Conservation (phyloP, 2,329 filamentous ascomycete genomes). For the Cadophora luteo-olivacea region DNA sequence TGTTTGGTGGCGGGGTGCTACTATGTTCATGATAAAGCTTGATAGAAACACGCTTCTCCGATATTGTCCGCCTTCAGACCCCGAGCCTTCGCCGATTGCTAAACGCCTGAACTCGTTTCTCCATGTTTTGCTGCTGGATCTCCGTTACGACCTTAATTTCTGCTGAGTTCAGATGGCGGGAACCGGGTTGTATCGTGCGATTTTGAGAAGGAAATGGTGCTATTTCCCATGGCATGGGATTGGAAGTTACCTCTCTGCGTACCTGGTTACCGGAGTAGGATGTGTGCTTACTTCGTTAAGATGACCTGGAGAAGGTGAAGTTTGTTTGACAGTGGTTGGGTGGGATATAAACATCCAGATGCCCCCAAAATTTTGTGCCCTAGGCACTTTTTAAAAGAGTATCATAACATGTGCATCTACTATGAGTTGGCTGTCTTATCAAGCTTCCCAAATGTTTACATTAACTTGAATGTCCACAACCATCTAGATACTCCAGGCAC, state of each 20-base stretch:
- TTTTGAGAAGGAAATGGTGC: conserved; percentile 6
- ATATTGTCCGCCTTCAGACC: conserved; percentile 15
- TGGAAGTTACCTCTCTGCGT: background rate
- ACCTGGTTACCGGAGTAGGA: background rate
- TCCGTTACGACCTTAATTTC: conserved; percentile 2
- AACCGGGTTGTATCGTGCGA: conserved; percentile 14
- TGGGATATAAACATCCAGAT: conserved; percentile 5
- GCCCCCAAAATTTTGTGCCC: background rate
- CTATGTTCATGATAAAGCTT: background rate
- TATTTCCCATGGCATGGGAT: conserved; percentile 8
- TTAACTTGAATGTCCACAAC: too few relatives aligned
- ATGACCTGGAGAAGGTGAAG: background rate
- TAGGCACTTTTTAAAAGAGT: background rate
- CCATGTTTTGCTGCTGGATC: too few relatives aligned
- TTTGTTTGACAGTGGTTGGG: background rate
- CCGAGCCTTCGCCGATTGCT: conserved; percentile 28
- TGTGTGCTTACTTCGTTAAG: background rate
- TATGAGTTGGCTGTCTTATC: background rate
- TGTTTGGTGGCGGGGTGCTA: background rate
- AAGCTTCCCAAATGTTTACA: background rate
- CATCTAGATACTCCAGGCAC: too few relatives aligned
- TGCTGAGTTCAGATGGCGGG: conserved; percentile 9
- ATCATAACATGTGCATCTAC: background rate
- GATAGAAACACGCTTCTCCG: background rate
- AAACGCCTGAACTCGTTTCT: background rate